These are phyloP conservation scores for Fusarium euwallaceae DNA, from an alignment of 2,329 filamentous ascomycete genomes.

Conservation along the genomic window DNA sequence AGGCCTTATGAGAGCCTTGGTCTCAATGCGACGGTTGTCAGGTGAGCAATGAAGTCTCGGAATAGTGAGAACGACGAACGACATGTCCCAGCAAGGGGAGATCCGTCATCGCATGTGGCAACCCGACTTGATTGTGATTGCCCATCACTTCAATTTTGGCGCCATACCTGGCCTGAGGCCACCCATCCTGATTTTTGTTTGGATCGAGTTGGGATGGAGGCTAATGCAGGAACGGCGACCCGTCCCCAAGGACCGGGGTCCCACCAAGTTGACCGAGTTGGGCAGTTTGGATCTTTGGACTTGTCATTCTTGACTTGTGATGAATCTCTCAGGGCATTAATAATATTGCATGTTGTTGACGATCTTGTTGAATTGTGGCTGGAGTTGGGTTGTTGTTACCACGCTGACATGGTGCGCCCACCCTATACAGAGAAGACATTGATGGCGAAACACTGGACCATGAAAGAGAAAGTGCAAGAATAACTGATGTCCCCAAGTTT, in stretches of 20 bases:
- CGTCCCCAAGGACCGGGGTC: not conserved
- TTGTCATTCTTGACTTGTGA: not conserved
- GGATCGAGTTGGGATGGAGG: not conserved
- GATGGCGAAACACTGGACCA: not conserved
- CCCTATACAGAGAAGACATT: not conserved
- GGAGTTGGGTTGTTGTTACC: not conserved
- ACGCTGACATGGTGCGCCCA: not conserved
- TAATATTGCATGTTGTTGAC: not conserved
- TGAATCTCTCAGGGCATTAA: not conserved
- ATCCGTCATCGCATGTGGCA: not conserved
- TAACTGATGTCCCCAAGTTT: not conserved
- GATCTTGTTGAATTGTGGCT: not conserved
- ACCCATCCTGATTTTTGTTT: not conserved
- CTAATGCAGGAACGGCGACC: constrained; percentile 1
- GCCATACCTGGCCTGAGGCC: not conserved
- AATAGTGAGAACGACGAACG: not conserved
- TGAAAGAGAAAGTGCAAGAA: not conserved
- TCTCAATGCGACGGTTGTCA: not conserved
- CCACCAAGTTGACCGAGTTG: not conserved
- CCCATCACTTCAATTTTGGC: not conserved
- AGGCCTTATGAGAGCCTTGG: not conserved
- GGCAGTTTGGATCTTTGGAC: not conserved
- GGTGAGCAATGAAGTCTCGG: not conserved
- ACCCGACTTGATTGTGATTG: not conserved
- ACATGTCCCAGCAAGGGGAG: not conserved